Percentiles rank a stretch among this genome's conserved stretches.
phyloP scores from a whole-genome alignment of 495 filamentous ascomycete species.

The Xylaria cubensis region DNA sequence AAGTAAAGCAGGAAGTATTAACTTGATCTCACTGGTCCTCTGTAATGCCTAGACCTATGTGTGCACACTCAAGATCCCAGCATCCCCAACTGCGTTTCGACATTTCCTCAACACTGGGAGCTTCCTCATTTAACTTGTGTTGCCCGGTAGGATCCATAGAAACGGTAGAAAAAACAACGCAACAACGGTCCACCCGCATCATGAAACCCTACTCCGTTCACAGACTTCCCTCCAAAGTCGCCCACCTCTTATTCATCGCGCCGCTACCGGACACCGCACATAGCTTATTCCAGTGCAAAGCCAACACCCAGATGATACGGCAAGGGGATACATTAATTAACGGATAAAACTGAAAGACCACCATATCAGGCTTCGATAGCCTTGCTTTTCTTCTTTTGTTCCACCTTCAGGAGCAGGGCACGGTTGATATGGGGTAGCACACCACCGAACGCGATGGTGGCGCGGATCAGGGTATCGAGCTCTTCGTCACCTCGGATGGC shows the following conservation, averaged over 20 bases:
- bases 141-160: background rate
- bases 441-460: conserved; percentile 98
- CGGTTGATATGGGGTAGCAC: conserved; percentile 99
- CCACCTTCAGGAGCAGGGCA: conserved; percentile 94
- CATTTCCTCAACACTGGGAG: background rate
- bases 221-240: background rate
- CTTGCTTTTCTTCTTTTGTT: conserved; percentile 98
- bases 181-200: conserved; percentile 19
- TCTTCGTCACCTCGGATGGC: conserved; percentile 99
- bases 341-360: conserved; percentile 8
- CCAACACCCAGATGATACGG: conserved; percentile 21
- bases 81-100: background rate
- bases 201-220: conserved; percentile 12
- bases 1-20: background rate
- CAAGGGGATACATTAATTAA: conserved; percentile 24
- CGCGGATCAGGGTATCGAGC: conserved; percentile 94
- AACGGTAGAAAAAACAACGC: conserved; percentile 16
- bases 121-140: background rate
- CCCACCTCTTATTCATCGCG: conserved; percentile 13
- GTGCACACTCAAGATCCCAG: conserved; percentile 2
- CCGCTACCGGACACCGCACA: conserved; percentile 4
- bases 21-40: conserved; percentile 14
- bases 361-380: conserved; percentile 59
- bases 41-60: background rate
- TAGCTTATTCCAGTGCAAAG: conserved; percentile 12